phyloP scores from a whole-genome alignment of 1,284 basidiomycete species.

The Puccinia triticina region DNA sequence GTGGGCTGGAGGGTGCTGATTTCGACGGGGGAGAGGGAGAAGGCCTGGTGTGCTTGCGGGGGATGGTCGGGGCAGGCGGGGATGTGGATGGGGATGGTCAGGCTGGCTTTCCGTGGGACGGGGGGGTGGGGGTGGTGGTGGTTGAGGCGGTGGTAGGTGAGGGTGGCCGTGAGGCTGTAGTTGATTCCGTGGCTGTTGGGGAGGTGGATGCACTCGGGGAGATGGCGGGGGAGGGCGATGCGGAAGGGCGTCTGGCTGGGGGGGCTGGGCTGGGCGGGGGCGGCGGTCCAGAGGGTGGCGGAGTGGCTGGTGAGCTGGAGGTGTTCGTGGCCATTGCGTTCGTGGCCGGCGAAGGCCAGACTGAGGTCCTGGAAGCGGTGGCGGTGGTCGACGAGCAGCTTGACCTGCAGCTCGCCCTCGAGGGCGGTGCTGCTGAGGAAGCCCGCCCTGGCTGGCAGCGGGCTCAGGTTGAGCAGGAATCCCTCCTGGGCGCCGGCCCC shows the following conservation, averaged over 20 bases:
- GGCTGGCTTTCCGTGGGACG: background rate
- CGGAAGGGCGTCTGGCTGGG: constrained; percentile 23
- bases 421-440: background rate
- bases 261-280: background rate
- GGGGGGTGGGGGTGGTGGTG: background rate
- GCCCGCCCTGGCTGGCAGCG: background rate
- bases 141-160: too few species aligned
- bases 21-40: constrained; percentile 16
- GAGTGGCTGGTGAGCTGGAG: background rate
- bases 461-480: constrained; percentile 2
- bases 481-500: too few species aligned
- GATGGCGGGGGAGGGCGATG: constrained; percentile 6
- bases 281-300: background rate
- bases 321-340: background rate
- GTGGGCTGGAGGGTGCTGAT: constrained; percentile 23
- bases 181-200: background rate
- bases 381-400: background rate
- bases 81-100: constrained; percentile 35
- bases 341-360: background rate
- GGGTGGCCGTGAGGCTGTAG: constrained; percentile 26
- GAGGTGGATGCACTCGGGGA: constrained; percentile 45
- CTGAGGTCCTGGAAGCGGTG: background rate
- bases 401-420: background rate
- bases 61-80: constrained; percentile 6
- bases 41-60: background rate